A percentile compares a stretch with the other conserved stretches of the same genome.
phyloP scores from a whole-genome alignment of 345 rosid genomes.

The Camelina hispida region DNA sequence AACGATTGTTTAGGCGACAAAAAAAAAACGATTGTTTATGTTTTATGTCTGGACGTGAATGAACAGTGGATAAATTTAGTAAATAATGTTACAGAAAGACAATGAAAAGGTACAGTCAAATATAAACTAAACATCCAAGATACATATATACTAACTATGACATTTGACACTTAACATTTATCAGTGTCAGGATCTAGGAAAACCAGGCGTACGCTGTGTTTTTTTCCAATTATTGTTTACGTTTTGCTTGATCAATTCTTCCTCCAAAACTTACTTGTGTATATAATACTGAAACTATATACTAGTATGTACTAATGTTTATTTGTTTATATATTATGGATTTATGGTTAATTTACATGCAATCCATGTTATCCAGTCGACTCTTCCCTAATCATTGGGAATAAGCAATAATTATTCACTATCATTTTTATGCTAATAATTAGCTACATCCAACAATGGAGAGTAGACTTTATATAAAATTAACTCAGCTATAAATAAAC shows the following conservation, averaged over 20 bases:
- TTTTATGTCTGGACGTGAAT: slow-evolving; percentile 8
- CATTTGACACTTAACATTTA: background rate
- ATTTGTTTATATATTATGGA: background rate
- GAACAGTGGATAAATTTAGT: background rate
- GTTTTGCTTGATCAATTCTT: too few species aligned
- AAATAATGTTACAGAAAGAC: slow-evolving; percentile 5
- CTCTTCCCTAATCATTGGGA: slow-evolving; percentile 39
- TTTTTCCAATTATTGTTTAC: too few species aligned
- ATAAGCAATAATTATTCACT: slow-evolving; percentile 37
- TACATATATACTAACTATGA: background rate
- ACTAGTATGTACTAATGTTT: too few species aligned
- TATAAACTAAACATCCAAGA: slow-evolving; percentile 3
- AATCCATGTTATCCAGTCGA: slow-evolving; percentile 44
- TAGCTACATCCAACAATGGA: slow-evolving; percentile 34
- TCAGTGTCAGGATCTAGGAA: background rate
- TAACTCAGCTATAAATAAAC: slow-evolving; percentile 5
- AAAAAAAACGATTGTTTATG: background rate
- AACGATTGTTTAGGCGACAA: background rate
- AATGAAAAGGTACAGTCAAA: slow-evolving; percentile 5
- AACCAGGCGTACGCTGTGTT: too few species aligned
- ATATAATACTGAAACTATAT: too few species aligned
- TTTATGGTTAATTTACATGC: slow-evolving; percentile 24
- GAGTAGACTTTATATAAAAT: slow-evolving; percentile 41
- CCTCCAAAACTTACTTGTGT: background rate
- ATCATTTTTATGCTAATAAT: slow-evolving; percentile 32